Conservation (phyloP, 306 rosid genomes). For the Echinosophora koreensis region DNA sequence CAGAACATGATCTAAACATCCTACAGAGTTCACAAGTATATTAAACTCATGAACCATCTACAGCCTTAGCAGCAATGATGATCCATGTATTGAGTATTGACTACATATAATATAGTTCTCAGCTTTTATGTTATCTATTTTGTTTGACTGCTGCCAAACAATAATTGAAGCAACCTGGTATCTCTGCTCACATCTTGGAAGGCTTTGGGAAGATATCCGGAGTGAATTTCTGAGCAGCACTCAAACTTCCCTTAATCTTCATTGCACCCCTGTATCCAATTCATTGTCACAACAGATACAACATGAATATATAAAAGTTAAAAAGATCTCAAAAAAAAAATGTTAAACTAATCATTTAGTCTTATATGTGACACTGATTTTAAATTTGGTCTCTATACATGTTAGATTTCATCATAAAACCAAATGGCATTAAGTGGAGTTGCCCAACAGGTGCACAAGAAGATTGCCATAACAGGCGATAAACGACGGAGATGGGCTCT, state of each 20-base stretch:
- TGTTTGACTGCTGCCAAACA: conserved; percentile 25
- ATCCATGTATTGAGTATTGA: conserved; percentile 29
- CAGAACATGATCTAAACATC: conserved; percentile 35
- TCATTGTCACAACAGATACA: conserved; percentile 9
- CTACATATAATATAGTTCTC: conserved; percentile 31
- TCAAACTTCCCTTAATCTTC: conserved; percentile 89
- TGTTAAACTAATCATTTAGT: too few relatives aligned
- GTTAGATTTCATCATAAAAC: too few relatives aligned
- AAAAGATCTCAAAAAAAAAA: too few relatives aligned
- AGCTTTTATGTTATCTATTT: conserved; percentile 30
- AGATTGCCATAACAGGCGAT: too few relatives aligned
- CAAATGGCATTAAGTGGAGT: too few relatives aligned
- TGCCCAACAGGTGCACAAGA: too few relatives aligned
- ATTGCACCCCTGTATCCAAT: conserved; percentile 75
- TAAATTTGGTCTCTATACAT: too few relatives aligned
- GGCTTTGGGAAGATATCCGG: conserved; percentile 97
- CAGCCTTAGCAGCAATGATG: conserved; percentile 38
- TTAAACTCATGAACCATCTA: conserved; percentile 36
- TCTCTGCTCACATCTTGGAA: conserved; percentile 77
- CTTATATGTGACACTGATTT: too few relatives aligned
- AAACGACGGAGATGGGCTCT: too few relatives aligned
- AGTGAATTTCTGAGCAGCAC: conserved; percentile 90
- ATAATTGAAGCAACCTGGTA: conserved; percentile 26
- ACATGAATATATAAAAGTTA: conserved; percentile 14
- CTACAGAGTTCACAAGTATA: conserved; percentile 13